A percentile compares a stretch with the other conserved stretches of the same genome.
Evolutionary conservation across 805 yeast genomes (phyloP).

Genomic region (Yamadazyma takamatsuzukensis): DNA sequence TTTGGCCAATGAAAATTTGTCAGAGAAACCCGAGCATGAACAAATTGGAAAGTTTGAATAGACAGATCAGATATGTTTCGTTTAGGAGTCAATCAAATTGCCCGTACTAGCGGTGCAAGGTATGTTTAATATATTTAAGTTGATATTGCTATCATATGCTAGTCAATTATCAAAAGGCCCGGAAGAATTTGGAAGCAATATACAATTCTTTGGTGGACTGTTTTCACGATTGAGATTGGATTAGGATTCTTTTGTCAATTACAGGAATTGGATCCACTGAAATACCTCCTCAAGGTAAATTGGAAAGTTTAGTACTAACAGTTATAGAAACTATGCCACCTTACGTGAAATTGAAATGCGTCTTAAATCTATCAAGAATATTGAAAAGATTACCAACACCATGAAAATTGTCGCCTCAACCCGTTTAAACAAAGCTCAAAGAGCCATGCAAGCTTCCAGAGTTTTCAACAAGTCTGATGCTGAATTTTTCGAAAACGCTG

Average conservation of each 20-base stretch:
- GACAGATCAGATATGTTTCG: slow-evolving; percentile 41
- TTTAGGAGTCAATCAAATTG: slow-evolving; percentile 49
- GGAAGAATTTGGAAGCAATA: too few relatives aligned
- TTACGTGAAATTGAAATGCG: slow-evolving; percentile 98
- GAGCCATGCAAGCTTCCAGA: slow-evolving; percentile 86
- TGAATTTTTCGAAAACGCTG: slow-evolving; percentile 78
- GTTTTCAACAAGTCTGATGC: slow-evolving; percentile 76
- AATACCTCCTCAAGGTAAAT: slow-evolving; percentile 1
- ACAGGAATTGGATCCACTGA: too few relatives aligned
- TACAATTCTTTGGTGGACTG: too few relatives aligned
- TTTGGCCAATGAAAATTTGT: slow-evolving; percentile 17
- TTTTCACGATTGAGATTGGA: too few relatives aligned
- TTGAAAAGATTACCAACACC: slow-evolving; percentile 98
- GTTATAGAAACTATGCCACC: slow-evolving; percentile 86
- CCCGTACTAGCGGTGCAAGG: slow-evolving; percentile 51
- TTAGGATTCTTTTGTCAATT: too few relatives aligned
- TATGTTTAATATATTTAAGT: slow-evolving; percentile 30
- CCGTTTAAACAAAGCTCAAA: slow-evolving; percentile 91
- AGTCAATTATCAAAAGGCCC: too few relatives aligned
- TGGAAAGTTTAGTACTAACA: slow-evolving; percentile 20
- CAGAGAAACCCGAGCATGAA: slow-evolving; percentile 13
- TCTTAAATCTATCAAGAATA: slow-evolving; percentile 96
- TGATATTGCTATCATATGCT: too few relatives aligned
- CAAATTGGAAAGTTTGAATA: slow-evolving; percentile 2
- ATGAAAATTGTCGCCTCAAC: slow-evolving; percentile 99